A percentile compares a stretch with the other conserved stretches of the same genome.
These are phyloP conservation scores for Mycena galericulata DNA, from an alignment of 768 basidiomycete genomes.

Conservation along the genomic window DNA sequence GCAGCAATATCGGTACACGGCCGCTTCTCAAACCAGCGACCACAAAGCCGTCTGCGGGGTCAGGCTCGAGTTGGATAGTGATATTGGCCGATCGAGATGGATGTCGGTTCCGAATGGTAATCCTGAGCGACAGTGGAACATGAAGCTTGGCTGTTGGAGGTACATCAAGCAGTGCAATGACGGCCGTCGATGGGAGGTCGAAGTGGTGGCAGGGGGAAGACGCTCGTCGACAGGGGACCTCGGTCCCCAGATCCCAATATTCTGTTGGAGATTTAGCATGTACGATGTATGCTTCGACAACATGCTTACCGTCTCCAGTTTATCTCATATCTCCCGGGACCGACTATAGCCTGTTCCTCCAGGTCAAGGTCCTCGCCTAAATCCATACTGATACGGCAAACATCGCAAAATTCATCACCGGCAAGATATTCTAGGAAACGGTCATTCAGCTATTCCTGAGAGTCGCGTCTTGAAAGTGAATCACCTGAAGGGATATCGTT, in stretches of 20 bases:
- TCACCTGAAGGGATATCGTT: constrained; percentile 61
- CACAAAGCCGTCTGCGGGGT: constrained; percentile 77
- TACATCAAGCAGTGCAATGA: constrained; percentile 74
- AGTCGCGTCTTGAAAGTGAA: constrained; percentile 18
- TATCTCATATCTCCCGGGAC: constrained; percentile 71
- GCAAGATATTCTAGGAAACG: constrained; percentile 65
- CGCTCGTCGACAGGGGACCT: constrained; percentile 61
- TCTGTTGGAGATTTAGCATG: constrained; percentile 47
- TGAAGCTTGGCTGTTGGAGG: constrained; percentile 77
- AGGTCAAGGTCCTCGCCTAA: constrained; percentile 52
- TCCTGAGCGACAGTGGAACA: constrained; percentile 62
- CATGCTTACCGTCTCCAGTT: constrained; percentile 71
- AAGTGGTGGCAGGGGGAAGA: constrained; percentile 71
- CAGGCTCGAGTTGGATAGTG: constrained; percentile 78
- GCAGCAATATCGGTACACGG: constrained; percentile 77
- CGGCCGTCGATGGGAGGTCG: constrained; percentile 67
- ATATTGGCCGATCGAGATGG: constrained; percentile 75
- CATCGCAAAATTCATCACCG: constrained; percentile 73
- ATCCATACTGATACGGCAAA: constrained; percentile 64
- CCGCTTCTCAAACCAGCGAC: constrained; percentile 80
- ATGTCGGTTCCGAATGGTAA: constrained; percentile 76
- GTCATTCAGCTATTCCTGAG: constrained; percentile 3
- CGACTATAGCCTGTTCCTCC: constrained; percentile 50
- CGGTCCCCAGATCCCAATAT: constrained; percentile 56
- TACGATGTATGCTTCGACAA: constrained; percentile 5